Conservation (phyloP, 768 basidiomycete species). For the Chalciporus chontae region DNA sequence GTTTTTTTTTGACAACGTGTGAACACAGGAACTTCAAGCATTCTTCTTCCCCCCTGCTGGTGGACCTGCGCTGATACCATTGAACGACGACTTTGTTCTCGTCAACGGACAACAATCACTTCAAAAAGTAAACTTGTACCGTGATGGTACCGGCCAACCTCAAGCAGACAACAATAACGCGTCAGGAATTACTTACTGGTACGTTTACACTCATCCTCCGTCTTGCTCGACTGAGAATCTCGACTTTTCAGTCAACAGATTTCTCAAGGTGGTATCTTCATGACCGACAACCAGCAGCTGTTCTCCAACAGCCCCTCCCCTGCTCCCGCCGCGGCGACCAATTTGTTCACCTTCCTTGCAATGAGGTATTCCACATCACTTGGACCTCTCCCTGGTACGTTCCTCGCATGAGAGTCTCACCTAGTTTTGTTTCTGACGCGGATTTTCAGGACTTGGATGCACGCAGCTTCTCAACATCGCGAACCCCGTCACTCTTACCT, state of each 20-base stretch:
- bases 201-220: background rate
- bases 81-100: conserved; percentile 27
- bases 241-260: conserved; percentile 19
- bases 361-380: conserved; percentile 26
- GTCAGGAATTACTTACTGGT: conserved; percentile 22
- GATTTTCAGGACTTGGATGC: conserved; percentile 21
- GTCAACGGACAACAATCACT: conserved; percentile 23
- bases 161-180: conserved; percentile 22
- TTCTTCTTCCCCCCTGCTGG: conserved; percentile 22
- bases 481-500: conserved; percentile 24
- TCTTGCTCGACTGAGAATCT: background rate
- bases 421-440: background rate
- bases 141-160: conserved; percentile 25
- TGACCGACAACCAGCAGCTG: conserved; percentile 18
- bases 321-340: conserved; percentile 18
- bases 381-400: conserved; percentile 24
- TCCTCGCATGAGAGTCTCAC: background rate
- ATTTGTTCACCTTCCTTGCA: conserved; percentile 27
- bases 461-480: conserved; percentile 17
- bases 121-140: conserved; percentile 27
- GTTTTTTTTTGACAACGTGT: background rate
- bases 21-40: conserved; percentile 20
- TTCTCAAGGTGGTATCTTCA: conserved; percentile 21
- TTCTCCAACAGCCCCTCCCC: conserved; percentile 20
- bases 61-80: conserved; percentile 23